Base-by-base conservation (phyloP, 73 alveolate genomes). In the Stentor roeselii region DNA sequence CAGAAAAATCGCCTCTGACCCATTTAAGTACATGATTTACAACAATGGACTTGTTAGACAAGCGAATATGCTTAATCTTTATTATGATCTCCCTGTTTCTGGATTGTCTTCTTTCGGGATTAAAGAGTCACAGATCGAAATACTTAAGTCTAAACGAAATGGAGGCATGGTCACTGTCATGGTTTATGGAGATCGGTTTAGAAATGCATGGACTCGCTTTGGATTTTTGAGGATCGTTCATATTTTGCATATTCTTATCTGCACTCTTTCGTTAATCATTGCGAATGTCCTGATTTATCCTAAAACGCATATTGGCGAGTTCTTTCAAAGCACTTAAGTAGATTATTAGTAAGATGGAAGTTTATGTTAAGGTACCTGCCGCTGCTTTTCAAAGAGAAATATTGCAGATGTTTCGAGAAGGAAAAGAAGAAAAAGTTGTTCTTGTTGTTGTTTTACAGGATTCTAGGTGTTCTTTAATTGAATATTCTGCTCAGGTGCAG, bases 181-280 rank as follows among this genome's bases (percentile, higher is more conserved):
- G 80, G 41, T 67, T 34, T 67, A 21, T 34, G 34, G 34, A 15
- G 37, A 67, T 67, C n/a, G 41, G n/a, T 67, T 67, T 34, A 67
- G 34, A 32, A 27, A 14, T 67, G 80, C 80, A 21, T 67, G 0
- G 2, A 30, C 80, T 27, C n/a, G 37, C 11, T 67, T 67, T 2
- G 80, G 80, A 1, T 67, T 67, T 34, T 67, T 67, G 42, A 67
- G 80, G 2, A 67, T 67, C 0, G 21, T 67, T 67, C 80, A 67
- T 34, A 2, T 67, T 34, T 30, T 67, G 14, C 80, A 67, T 14
- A n/a, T 67, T 0, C 80, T 67, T 1, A 32, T 32, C 37, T 67
- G 41, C n/a, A 32, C 27, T 21, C 42, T 3, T n/a, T 36, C 50
- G 0, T 14, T 67, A 21, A n/a, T 32, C 1, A 1, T 67, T 30